Evolutionary conservation across 2,329 filamentous ascomycete genomes (phyloP), one percentile per base, ranked within the genome.

Genomic region (Aspergillus tanneri): DNA sequence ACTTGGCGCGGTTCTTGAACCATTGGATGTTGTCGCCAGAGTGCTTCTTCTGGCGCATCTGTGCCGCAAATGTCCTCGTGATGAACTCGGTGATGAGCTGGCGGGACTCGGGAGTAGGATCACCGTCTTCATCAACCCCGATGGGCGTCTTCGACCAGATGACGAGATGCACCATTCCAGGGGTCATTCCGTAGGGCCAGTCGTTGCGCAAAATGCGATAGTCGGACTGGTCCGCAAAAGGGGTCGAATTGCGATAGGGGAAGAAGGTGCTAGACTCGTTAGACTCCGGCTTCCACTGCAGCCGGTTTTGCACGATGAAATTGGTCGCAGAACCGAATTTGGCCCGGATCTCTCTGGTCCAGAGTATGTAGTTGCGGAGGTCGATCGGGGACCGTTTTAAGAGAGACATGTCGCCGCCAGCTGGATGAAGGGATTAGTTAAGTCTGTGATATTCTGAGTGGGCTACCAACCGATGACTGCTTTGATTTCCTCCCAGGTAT

Each of bases 171-270:
- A 21, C 12, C 11, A 41, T 45, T 1, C 18, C 42, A 8, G 35
- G 28, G 3, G 28, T 34, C 3, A 34, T 30, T 2, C 38, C 46
- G 30, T 47, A 47, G 7, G 46, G 46, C 46, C 46, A 47, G 46
- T 47, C 46, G 21, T 47, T 47, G 22, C 38, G 39, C 18, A 42
- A 39, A 21, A 47, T 37, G 10, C 46, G 39, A 16, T 43, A 47
- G 30, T 47, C 46, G 1, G 46, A 25, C 3, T 16, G 11, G 23
- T 43, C 22, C 9, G 38, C 23, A n/a, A 47, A 43, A n/a, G 46
- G 46, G n/a, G 18, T 36, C 8, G 38, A 11, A 21, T 47, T 25
- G 10, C 18, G 10, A 21, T 22, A 46, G 5, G 18, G n/a, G 23
- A 38, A 12, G 16, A 16, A 21, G 27, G 9, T 28, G 8, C n/a